These are phyloP conservation scores for Metschnikowia henanensis DNA, from an alignment of 805 yeast genomes.

Conservation along the genomic window DNA sequence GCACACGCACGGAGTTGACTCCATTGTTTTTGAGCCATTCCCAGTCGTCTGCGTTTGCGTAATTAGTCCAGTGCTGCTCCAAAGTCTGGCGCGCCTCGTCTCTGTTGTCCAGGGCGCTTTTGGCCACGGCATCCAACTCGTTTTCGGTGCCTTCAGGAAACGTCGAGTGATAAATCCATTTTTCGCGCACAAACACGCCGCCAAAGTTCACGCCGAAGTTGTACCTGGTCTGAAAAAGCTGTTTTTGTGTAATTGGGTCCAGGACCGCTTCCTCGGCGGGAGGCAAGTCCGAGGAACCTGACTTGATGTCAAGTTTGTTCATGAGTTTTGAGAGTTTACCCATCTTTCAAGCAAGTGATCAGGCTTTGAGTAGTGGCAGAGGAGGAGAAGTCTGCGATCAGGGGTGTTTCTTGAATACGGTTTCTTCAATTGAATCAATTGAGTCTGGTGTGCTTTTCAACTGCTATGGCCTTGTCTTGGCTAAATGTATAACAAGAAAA, in stretches of 20 bases:
- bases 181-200: slow-evolving; percentile 74
- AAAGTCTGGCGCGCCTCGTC: slow-evolving; percentile 53
- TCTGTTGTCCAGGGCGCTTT: slow-evolving; percentile 45
- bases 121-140: slow-evolving; percentile 73
- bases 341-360: not conserved
- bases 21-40: slow-evolving; percentile 63
- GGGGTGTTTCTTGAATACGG: too few species aligned
- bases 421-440: not conserved
- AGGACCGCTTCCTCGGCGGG: slow-evolving; percentile 36
- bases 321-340: slow-evolving; percentile 8
- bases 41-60: slow-evolving; percentile 75
- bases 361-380: too few species aligned
- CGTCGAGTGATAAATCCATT: slow-evolving; percentile 67
- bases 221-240: slow-evolving; percentile 57
- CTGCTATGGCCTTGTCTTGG: too few species aligned
- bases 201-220: slow-evolving; percentile 90
- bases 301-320: slow-evolving; percentile 29
- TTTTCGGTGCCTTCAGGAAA: slow-evolving; percentile 59
- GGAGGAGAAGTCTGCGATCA: too few species aligned
- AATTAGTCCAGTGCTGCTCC: slow-evolving; percentile 66
- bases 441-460: too few species aligned
- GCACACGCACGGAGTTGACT: slow-evolving; percentile 79
- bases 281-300: slow-evolving; percentile 18
- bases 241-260: slow-evolving; percentile 35
- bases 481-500: too few species aligned